These are phyloP conservation scores for Pestalotiopsis sp. DNA, from an alignment of 2,329 filamentous ascomycete genomes.

Conservation along the genomic window DNA sequence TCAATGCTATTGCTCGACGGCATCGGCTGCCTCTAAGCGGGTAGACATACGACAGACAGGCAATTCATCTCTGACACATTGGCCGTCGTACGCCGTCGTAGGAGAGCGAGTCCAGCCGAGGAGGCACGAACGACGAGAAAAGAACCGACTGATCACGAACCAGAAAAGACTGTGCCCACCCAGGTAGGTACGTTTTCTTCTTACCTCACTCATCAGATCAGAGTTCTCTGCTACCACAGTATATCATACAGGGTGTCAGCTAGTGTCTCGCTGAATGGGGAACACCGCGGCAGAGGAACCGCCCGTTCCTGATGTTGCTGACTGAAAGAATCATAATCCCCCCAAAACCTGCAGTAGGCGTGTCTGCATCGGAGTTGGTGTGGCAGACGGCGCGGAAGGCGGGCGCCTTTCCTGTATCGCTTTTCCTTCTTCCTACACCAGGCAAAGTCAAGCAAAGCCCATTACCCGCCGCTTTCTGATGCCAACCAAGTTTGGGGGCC, in stretches of 20 bases:
- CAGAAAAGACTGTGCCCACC: not conserved
- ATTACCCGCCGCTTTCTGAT: not conserved
- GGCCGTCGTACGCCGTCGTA: not conserved
- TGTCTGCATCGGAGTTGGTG: not conserved
- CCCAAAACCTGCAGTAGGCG: not conserved
- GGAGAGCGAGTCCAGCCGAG: not conserved
- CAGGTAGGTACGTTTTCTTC: not conserved
- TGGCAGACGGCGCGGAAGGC: not conserved
- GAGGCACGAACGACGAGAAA: not conserved
- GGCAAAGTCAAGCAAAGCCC: not conserved
- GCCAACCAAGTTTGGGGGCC: not conserved
- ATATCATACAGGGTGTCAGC: not conserved
- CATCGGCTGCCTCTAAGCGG: constrained; percentile 10
- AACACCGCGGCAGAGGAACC: constrained; percentile 1
- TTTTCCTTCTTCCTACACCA: not conserved
- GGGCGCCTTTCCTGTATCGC: not conserved
- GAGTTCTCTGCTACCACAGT: not conserved
- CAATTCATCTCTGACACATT: not conserved
- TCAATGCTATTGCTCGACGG: constrained; percentile 10
- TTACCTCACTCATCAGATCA: not conserved
- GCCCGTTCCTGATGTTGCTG: constrained; percentile 6
- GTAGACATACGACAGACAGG: not conserved
- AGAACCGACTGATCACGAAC: not conserved
- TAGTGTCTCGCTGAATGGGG: not conserved
- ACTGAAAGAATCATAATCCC: not conserved